Evolutionary conservation across 768 basidiomycete genomes (phyloP).

Genomic region (Clavaria fumosa): DNA sequence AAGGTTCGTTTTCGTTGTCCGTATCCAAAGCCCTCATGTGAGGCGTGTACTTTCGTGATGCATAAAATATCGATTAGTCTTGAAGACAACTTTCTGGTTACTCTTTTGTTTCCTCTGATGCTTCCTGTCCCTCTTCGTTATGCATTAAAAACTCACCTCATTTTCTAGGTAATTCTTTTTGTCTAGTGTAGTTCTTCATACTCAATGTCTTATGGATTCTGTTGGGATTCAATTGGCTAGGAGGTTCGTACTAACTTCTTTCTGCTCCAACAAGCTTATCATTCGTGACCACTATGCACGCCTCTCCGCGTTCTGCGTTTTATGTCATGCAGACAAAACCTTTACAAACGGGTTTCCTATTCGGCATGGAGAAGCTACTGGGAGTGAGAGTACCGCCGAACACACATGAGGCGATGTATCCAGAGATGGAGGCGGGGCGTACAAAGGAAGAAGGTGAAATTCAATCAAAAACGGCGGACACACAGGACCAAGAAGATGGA

Average conservation of each 20-base stretch:
- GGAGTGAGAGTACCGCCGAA: conserved; percentile 28
- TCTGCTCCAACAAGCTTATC: conserved; percentile 56
- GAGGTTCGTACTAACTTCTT: too few species aligned
- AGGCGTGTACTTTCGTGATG: conserved; percentile 25
- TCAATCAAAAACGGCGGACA: conserved; percentile 45
- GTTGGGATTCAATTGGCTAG: too few species aligned
- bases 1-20: conserved; percentile 36
- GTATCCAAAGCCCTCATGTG: conserved; percentile 11
- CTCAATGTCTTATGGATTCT: too few species aligned
- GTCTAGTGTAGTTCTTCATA: too few species aligned
- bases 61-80: conserved; percentile 88
- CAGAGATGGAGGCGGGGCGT: too few species aligned
- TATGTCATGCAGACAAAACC: conserved; percentile 32
- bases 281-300: too few species aligned
- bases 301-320: conserved; percentile 7
- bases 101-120: too few species aligned
- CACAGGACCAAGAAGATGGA: conserved; percentile 38
- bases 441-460: conserved; percentile 8
- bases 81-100: conserved; percentile 74
- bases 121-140: too few species aligned
- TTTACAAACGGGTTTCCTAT: conserved; percentile 65
- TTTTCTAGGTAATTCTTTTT: too few species aligned
- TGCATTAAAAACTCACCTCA: too few species aligned
- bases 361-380: conserved; percentile 70
- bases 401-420: too few species aligned